These are phyloP conservation scores for Gracilaria domingensis DNA, from an alignment of 23 red algal genomes.

Conservation along the genomic window DNA sequence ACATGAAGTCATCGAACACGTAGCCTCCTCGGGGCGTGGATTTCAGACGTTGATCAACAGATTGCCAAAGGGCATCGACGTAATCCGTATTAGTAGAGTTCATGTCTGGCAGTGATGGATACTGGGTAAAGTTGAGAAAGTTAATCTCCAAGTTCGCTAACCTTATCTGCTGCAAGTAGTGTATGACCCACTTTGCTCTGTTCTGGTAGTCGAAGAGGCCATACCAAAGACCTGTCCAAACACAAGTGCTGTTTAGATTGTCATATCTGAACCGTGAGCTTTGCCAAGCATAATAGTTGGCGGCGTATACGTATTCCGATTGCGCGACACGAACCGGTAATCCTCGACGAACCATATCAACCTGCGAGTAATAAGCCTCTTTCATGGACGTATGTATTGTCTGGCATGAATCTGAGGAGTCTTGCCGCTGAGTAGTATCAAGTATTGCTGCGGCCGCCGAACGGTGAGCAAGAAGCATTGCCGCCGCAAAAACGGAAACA, in stretches of 20 bases:
- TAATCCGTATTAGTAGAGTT: too few relatives aligned
- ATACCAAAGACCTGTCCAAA: constrained; percentile 25
- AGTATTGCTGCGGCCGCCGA: background rate
- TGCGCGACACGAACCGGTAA: constrained; percentile 14
- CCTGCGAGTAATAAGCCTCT: constrained; percentile 23
- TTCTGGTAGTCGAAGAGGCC: constrained; percentile 27
- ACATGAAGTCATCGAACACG: background rate
- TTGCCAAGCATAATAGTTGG: background rate
- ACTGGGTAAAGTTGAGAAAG: constrained; percentile 34
- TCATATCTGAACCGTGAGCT: background rate
- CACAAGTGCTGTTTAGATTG: constrained; percentile 19
- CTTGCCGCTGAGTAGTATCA: background rate
- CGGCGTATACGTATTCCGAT: constrained; percentile 32
- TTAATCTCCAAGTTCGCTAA: constrained; percentile 11
- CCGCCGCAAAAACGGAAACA: background rate
- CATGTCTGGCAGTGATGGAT: constrained; percentile 4
- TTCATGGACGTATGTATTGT: background rate
- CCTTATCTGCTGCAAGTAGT: constrained; percentile 15
- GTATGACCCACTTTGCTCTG: background rate
- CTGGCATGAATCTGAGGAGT: constrained; percentile 3
- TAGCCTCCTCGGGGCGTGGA: constrained; percentile 2
- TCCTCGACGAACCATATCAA: constrained; percentile 12
- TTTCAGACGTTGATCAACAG: background rate
- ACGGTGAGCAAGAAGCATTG: background rate
- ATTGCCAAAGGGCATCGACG: background rate